These are phyloP conservation scores for Epichloe gansuensis DNA, from an alignment of 2,329 filamentous ascomycete genomes.

Conservation along the genomic window DNA sequence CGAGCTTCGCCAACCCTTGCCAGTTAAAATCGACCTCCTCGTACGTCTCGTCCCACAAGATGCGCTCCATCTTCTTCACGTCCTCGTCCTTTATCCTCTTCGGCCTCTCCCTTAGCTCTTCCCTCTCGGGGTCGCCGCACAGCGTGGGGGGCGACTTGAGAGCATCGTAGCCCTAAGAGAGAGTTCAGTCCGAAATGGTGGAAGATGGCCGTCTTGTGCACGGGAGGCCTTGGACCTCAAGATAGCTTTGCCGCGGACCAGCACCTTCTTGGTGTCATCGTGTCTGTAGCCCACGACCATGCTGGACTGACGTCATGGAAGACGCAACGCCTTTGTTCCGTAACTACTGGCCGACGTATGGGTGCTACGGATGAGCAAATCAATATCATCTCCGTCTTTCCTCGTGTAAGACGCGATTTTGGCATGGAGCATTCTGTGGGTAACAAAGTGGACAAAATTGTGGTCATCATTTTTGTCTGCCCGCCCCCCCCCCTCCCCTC, in stretches of 20 bases:
- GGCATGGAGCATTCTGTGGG: too few relatives aligned
- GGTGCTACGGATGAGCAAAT: too few relatives aligned
- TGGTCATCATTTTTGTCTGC: too few relatives aligned
- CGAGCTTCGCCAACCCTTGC: slow-evolving; percentile 20
- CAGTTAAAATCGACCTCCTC: slow-evolving; percentile 21
- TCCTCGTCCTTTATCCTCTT: slow-evolving; percentile 22
- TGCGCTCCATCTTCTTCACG: slow-evolving; percentile 23
- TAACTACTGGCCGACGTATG: too few relatives aligned
- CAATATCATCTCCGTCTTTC: too few relatives aligned
- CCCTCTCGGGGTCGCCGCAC: slow-evolving; percentile 25
- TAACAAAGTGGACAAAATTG: too few relatives aligned
- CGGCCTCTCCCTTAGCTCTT: slow-evolving; percentile 23
- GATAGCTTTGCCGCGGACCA: slow-evolving; percentile 27
- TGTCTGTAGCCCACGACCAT: slow-evolving; percentile 20
- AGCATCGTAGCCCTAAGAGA: slow-evolving; percentile 25
- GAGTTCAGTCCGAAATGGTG: slow-evolving; percentile 25
- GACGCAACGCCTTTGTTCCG: too few relatives aligned
- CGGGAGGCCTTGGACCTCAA: slow-evolving; percentile 25
- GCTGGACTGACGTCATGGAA: background rate
- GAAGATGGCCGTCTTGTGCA: slow-evolving; percentile 28
- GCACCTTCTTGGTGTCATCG: slow-evolving; percentile 25
- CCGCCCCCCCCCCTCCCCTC: too few relatives aligned
- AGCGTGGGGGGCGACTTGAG: slow-evolving; percentile 20
- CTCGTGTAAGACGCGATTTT: too few relatives aligned
- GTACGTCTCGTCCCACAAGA: slow-evolving; percentile 24